Base-by-base conservation (phyloP, 2,329 filamentous ascomycete genomes). In the Thielaviopsis ethacetica region DNA sequence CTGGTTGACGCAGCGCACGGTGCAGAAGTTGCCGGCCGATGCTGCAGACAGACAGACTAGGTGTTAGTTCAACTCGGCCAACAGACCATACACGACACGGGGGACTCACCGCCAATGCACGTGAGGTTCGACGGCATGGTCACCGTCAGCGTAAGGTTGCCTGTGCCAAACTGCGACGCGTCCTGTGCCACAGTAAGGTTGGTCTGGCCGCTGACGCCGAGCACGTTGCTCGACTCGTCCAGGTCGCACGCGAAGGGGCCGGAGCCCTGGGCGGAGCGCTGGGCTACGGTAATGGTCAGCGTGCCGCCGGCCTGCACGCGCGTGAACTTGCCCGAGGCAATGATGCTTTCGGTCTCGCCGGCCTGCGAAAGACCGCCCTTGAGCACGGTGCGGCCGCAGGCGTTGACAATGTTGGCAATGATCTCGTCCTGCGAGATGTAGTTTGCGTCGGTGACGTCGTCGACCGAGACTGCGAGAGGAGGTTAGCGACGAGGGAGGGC, bases 401-500 rank as follows among this genome's bases (percentile, higher is more conserved):
- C 73, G 63, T 80, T 81, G 55, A 80, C 79, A 15, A 76, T 67
- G 64, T 79, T 79, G 59, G 72, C 69, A 7, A 64, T 62, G 63
- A 80, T 75, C 71, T 81, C 74, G 19, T 75, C 75, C 59, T 82
- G 78, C 56, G 76, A 74, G 69, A 85, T 85, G 65, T 83, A 76
- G 59, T 80, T 83, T 9, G 80, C 74, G 61, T 85, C 82, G 77
- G 65, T 85, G 81, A 72, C 82, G 26, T 59, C 24, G 21, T 34
- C 41, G n/a, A 59, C 17, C 10, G 49, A 51, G 17, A 59, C 57
- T 59, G 21, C 10, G 30, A 22, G 24, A 85, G 19, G 81, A 81
- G 66, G 75, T 80, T 70, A 83, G 81, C 57, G 72, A 71, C n/a
- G n/a, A n/a, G n/a, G n/a, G n/a, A n/a, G n/a, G n/a, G n/a, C n/a